These are phyloP conservation scores for Debaryomyces udenii DNA, from an alignment of 1,139 yeast genomes.

Conservation along the genomic window DNA sequence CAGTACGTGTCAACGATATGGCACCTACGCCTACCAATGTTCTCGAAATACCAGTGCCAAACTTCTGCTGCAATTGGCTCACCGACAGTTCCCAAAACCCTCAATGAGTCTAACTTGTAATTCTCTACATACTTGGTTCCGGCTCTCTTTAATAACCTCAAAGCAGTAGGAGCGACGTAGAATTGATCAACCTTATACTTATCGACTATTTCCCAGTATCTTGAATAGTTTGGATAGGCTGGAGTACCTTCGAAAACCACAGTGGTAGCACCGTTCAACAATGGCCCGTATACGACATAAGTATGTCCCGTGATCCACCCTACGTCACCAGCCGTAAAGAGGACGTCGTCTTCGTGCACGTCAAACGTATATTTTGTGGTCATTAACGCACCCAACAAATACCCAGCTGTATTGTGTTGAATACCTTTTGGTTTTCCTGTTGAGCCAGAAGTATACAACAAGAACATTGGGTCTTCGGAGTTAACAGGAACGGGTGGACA, in stretches of 20 bases:
- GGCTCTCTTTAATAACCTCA: slow-evolving; percentile 80
- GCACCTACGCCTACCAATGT: slow-evolving; percentile 73
- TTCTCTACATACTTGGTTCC: slow-evolving; percentile 70
- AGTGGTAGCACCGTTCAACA: slow-evolving; percentile 76
- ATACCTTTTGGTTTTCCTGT: slow-evolving; percentile 74
- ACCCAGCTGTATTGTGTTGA: slow-evolving; percentile 79
- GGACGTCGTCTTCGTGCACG: slow-evolving; percentile 67
- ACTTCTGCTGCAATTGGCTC: slow-evolving; percentile 93
- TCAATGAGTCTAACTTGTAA: slow-evolving; percentile 63
- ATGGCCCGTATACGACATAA: slow-evolving; percentile 80
- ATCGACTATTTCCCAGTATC: slow-evolving; percentile 86
- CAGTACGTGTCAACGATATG: slow-evolving; percentile 81
- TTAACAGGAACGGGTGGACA: slow-evolving; percentile 62
- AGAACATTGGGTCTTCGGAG: slow-evolving; percentile 64
- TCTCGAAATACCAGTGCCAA: slow-evolving; percentile 89
- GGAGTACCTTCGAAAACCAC: slow-evolving; percentile 89
- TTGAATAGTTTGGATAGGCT: slow-evolving; percentile 75
- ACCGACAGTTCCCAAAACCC: slow-evolving; percentile 85
- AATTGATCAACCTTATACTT: slow-evolving; percentile 77
- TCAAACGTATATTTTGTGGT: slow-evolving; percentile 79
- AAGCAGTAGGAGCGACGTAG: slow-evolving; percentile 89
- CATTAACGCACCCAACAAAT: slow-evolving; percentile 67
- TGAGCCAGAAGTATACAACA: slow-evolving; percentile 69
- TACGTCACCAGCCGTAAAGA: slow-evolving; percentile 85
- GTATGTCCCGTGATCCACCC: slow-evolving; percentile 93